phyloP scores from a whole-genome alignment of 1,139 yeast genomes.

The Wickerhamomyces sp. region DNA sequence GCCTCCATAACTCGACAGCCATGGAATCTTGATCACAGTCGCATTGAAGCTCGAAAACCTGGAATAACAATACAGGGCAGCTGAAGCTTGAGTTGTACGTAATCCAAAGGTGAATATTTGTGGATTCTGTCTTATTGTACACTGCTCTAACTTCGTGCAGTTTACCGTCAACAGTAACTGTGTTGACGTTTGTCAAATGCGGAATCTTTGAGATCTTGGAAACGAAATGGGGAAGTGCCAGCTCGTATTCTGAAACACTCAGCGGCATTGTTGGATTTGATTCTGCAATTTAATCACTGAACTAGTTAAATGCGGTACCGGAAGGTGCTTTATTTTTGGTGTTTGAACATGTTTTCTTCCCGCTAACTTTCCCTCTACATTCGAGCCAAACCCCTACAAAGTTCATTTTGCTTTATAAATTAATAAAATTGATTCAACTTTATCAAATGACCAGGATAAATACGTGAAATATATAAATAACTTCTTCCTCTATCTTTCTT shows the following conservation, averaged over 20 bases:
- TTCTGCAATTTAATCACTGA: too few species aligned
- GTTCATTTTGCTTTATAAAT: too few species aligned
- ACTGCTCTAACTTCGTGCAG: not conserved
- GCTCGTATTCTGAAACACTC: too few species aligned
- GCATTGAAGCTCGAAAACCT: not conserved
- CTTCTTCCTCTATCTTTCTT: slow-evolving; percentile 1
- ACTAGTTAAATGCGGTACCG: too few species aligned
- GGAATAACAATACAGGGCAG: slow-evolving; percentile 4
- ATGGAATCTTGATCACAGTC: slow-evolving; percentile 1
- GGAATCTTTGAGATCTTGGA: not conserved
- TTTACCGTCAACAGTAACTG: not conserved
- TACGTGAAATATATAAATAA: slow-evolving; percentile 4
- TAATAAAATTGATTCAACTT: too few species aligned
- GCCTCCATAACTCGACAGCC: slow-evolving; percentile 6
- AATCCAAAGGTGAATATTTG: slow-evolving; percentile 1
- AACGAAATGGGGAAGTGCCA: not conserved
- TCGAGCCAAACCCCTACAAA: too few species aligned
- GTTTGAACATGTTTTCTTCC: too few species aligned
- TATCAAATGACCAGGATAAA: slow-evolving; percentile 5
- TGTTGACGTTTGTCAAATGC: not conserved
- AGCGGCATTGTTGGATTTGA: too few species aligned
- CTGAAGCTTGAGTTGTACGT: slow-evolving; percentile 2
- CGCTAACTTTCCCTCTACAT: too few species aligned
- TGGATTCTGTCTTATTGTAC: not conserved
- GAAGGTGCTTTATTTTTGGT: too few species aligned